phyloP scores from a whole-genome alignment of 1,139 yeast species.

The Entelexis paramagnoliae region DNA sequence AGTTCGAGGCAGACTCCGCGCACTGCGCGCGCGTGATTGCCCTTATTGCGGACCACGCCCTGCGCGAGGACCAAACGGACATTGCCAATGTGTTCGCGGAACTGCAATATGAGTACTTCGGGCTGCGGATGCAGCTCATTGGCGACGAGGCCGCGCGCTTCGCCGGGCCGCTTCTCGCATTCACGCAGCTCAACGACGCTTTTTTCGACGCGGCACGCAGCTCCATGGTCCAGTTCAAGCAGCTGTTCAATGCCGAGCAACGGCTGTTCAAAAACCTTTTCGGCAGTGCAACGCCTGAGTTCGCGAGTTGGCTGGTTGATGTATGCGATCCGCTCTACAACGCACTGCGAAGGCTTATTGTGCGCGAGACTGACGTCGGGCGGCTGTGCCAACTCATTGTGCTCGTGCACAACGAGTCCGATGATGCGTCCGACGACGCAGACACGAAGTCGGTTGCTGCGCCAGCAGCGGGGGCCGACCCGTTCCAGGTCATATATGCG shows the following conservation, averaged over 20 bases:
- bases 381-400: conserved; percentile 67
- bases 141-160: conserved; percentile 5
- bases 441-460: background rate
- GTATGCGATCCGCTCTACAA: conserved; percentile 72
- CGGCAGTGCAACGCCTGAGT: conserved; percentile 24
- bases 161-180: conserved; percentile 10
- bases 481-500: conserved; percentile 60
- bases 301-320: conserved; percentile 49
- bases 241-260: conserved; percentile 52
- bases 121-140: conserved; percentile 12
- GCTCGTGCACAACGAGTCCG: conserved; percentile 45
- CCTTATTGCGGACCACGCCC: conserved; percentile 8
- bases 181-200: conserved; percentile 15
- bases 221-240: conserved; percentile 25
- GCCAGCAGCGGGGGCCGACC: conserved; percentile 14
- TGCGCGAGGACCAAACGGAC: background rate
- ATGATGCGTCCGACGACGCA: conserved; percentile 3
- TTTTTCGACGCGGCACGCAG: conserved; percentile 15
- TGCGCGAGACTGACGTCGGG: conserved; percentile 54
- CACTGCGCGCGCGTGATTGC: conserved; percentile 10
- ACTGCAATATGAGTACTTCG: conserved; percentile 15
- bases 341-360: conserved; percentile 49
- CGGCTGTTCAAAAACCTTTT: conserved; percentile 23
- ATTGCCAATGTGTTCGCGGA: conserved; percentile 6
- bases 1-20: conserved; percentile 19